Conservation (phyloP, 2,329 filamentous ascomycete genomes). For the Calycina herbarum region DNA sequence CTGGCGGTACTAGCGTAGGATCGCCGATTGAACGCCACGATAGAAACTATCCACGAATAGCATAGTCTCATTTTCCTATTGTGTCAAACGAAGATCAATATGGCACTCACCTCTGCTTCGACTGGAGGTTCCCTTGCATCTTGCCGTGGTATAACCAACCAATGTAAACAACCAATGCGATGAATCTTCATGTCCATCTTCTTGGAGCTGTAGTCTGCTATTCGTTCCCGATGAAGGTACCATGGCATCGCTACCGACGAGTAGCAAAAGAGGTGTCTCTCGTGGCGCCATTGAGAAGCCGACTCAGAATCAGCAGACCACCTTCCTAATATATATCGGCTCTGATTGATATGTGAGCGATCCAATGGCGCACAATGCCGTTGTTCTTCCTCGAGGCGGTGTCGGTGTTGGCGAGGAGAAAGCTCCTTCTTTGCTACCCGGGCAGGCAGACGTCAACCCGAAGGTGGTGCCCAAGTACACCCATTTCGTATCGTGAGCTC, state of each 20-base stretch:
- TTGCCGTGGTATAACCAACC: neutral
- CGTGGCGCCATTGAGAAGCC: constrained; percentile 7
- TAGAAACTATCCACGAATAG: neutral
- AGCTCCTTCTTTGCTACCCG: neutral
- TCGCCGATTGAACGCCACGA: constrained; percentile 1
- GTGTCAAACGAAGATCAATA: neutral
- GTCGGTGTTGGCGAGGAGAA: constrained; percentile 4
- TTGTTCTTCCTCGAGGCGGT: constrained; percentile 14
- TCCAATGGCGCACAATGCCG: constrained; percentile 10
- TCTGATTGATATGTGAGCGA: constrained; percentile 7
- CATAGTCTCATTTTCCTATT: neutral
- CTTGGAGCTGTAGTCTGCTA: neutral
- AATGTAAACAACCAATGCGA: neutral
- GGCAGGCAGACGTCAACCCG: constrained; percentile 10
- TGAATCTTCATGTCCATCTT: neutral
- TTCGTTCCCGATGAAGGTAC: neutral
- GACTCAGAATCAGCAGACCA: constrained; percentile 16
- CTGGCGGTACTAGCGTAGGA: neutral
- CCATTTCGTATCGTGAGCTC: neutral
- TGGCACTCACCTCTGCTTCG: neutral
- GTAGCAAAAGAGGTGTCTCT: neutral
- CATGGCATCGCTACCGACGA: neutral
- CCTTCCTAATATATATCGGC: neutral
- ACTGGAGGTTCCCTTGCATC: neutral
- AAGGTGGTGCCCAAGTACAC: neutral